Evolutionary conservation across 1,284 basidiomycete species (phyloP), one percentile per base, ranked within the genome.

Genomic region (Malassezia vespertilionis): DNA sequence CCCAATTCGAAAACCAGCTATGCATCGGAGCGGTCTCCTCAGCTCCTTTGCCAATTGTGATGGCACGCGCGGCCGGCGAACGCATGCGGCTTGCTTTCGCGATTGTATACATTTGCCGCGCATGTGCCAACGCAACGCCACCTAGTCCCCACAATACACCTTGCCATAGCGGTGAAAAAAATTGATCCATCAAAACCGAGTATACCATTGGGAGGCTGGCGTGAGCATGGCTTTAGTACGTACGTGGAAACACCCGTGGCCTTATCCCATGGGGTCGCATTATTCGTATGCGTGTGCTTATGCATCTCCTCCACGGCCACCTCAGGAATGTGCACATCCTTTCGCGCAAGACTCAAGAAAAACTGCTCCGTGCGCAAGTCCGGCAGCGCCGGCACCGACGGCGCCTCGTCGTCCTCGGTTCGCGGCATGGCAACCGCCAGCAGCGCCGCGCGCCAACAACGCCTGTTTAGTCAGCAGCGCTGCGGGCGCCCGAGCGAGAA

Each of bases 291-390:
- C n/a, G 9, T 18, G n/a, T 22, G 26, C 21, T 20, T 14, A 12
- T 23, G 12, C 30, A 12, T 38, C 22, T 23, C 21, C n/a, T 18
- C 18, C 5, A 2, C 33, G 20, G 33, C 23, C 18, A 22, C 5
- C 10, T 24, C 41, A 1, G 32, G 20, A 7, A 50, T 20, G 14
- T 21, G 12, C 3, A 50, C 31, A 17, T 39, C 22, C 8, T 36
- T 14, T 21, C 43, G 42, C 9, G 45, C 18, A 3, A 37, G 44
- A 6, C 36, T 20, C 1, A 51, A 34, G 22, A 51, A 51, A 15
- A 51, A 51, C 33, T 51, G 48, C 37, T 51, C 48, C 11, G 40
- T 24, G 11, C 48, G 48, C 39, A 51, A 30, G 18, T 51, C 48
- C 12, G 48, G 48, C 28, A 51, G 28, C 12, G 39, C 27, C 7